Percentiles rank a stretch among this genome's conserved stretches.
Evolutionary conservation across 1,284 basidiomycete genomes (phyloP).

Genomic region (Apiotrichum laibachii): DNA sequence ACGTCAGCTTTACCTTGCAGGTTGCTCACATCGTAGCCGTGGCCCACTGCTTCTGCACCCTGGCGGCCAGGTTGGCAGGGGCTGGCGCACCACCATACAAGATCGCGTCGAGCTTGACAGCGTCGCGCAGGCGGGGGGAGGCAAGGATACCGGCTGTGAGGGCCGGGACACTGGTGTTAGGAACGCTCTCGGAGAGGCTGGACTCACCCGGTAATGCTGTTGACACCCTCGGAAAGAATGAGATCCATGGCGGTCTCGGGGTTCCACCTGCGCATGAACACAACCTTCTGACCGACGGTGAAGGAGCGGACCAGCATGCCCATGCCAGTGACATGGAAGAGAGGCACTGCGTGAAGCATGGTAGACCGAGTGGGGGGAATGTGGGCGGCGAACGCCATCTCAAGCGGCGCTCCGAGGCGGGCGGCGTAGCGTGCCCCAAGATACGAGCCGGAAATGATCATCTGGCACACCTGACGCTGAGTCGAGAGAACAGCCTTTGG

Average conservation of each 20-base stretch:
- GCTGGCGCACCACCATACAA: slow-evolving; percentile 46
- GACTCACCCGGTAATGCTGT: slow-evolving; percentile 28
- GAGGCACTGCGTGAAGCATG: slow-evolving; percentile 38
- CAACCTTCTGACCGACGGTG: slow-evolving; percentile 36
- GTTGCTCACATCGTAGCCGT: slow-evolving; percentile 15
- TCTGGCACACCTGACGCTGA: slow-evolving; percentile 38
- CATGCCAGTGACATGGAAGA: slow-evolving; percentile 49
- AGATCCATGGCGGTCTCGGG: slow-evolving; percentile 31
- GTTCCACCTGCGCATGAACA: slow-evolving; percentile 38
- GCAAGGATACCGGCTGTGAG: slow-evolving; percentile 37
- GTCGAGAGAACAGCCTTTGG: slow-evolving; percentile 46
- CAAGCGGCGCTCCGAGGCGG: slow-evolving; percentile 29
- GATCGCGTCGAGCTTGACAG: slow-evolving; percentile 31
- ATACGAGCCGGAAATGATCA: slow-evolving; percentile 32
- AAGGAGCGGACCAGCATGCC: slow-evolving; percentile 38
- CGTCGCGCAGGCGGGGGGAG: slow-evolving; percentile 28
- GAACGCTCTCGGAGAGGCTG: too few relatives aligned
- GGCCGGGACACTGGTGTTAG: slow-evolving; percentile 34
- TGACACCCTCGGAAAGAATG: slow-evolving; percentile 35
- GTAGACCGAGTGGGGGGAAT: slow-evolving; percentile 18
- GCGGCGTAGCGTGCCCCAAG: slow-evolving; percentile 34
- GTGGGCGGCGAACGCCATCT: slow-evolving; percentile 30
- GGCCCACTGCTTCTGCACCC: slow-evolving; percentile 36
- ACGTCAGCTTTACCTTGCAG: not conserved
- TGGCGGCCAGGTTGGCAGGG: slow-evolving; percentile 29